phyloP scores from a whole-genome alignment of 345 rosid genomes.

The Brassica juncea region DNA sequence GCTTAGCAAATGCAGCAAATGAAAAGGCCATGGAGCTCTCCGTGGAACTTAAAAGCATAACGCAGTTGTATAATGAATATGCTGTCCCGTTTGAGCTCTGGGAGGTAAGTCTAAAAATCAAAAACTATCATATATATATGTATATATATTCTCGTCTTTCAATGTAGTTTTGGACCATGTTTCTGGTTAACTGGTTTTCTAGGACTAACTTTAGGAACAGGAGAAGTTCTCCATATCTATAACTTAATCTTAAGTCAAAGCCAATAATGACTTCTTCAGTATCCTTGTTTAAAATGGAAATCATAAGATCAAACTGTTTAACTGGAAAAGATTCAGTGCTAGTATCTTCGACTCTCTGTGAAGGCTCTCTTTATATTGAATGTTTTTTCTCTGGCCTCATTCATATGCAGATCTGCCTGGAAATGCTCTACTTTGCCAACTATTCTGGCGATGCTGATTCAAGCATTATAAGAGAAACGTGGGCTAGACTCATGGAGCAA shows the following conservation, averaged over 20 bases:
- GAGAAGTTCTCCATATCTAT: background rate
- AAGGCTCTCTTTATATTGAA: constrained; percentile 9
- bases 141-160: constrained; percentile 5
- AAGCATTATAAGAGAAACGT: constrained; percentile 88
- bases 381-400: constrained; percentile 37
- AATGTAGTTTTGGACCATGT: background rate
- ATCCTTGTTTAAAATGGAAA: constrained; percentile 1
- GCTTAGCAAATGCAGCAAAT: constrained; percentile 53
- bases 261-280: background rate
- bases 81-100: constrained; percentile 97
- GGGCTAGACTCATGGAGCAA: constrained; percentile 93
- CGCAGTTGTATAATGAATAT: constrained; percentile 92
- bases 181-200: constrained; percentile 15
- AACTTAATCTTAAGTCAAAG: background rate
- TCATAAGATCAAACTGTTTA: constrained; percentile 6
- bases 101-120: constrained; percentile 61
- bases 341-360: background rate
- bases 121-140: background rate
- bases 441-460: constrained; percentile 91
- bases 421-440: constrained; percentile 93
- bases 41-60: constrained; percentile 84
- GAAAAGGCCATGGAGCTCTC: constrained; percentile 93
- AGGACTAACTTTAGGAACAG: constrained; percentile 8
- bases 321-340: constrained; percentile 5
- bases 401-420: constrained; percentile 69